A percentile compares a stretch with the other conserved stretches of the same genome.
Evolutionary conservation across 2,329 filamentous ascomycete genomes (phyloP).

Genomic region (Fusarium pseudocircinatum): DNA sequence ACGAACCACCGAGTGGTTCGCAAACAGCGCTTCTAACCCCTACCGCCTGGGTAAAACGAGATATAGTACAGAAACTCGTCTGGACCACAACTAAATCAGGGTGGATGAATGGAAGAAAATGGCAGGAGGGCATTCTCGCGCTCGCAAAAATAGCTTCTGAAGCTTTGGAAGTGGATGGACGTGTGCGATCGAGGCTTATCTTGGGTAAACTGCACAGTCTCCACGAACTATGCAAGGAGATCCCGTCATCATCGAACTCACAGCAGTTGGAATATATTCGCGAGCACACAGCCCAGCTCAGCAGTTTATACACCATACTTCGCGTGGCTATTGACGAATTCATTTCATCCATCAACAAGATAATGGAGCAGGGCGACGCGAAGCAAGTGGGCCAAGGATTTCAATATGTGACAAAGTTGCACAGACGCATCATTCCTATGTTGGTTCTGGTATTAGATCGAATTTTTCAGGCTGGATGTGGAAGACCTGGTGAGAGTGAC

Average conservation of each 20-base stretch:
- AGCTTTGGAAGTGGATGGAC: background rate
- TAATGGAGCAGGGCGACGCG: background rate
- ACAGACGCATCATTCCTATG: constrained; percentile 39
- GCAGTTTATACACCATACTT: constrained; percentile 14
- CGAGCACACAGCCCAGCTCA: background rate
- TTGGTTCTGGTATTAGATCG: constrained; percentile 36
- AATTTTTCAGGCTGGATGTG: constrained; percentile 33
- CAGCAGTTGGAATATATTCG: constrained; percentile 29
- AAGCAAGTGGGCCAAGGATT: background rate
- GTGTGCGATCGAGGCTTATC: constrained; percentile 12
- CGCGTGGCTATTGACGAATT: constrained; percentile 9
- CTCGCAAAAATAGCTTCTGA: background rate
- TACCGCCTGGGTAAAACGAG: constrained; percentile 12
- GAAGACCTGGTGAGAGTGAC: background rate
- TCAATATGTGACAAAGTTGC: constrained; percentile 16
- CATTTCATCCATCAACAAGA: constrained; percentile 3
- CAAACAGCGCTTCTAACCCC: background rate
- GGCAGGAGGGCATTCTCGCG: constrained; percentile 8
- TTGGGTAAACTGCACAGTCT: constrained; percentile 23
- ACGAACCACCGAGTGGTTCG: constrained; percentile 9
- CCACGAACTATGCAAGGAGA: constrained; percentile 19
- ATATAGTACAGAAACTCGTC: constrained; percentile 9
- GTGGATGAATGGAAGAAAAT: constrained; percentile 31
- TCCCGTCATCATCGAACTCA: constrained; percentile 20
- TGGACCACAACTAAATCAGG: constrained; percentile 1